Base-by-base conservation (phyloP, 139 green algal species). In the Chlorella sp. region DNA sequence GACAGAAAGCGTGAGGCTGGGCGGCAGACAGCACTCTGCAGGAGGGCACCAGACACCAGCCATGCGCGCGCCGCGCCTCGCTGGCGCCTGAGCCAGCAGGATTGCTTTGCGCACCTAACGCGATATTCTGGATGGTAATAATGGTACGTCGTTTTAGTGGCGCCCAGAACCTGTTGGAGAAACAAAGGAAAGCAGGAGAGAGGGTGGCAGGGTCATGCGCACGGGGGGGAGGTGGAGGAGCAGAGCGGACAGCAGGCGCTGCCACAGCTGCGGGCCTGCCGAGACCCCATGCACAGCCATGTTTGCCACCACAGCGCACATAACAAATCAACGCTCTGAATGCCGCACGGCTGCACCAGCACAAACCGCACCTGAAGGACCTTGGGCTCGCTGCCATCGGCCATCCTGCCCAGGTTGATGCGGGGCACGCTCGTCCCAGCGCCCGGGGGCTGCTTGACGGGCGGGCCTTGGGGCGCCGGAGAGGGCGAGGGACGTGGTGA, bases 61-160 rank as follows among this genome's bases (percentile, higher is more conserved):
- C 64, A 20, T 41, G 20, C 16, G 32, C 3, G 1, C 12, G 13
- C 32, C 23, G 32, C n/a, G 65, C 20, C n/a, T n/a, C n/a, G n/a
- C n/a, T n/a, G n/a, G n/a, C n/a, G n/a, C n/a, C n/a, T n/a, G n/a
- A n/a, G n/a, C n/a, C n/a, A n/a, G n/a, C n/a, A n/a, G n/a, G n/a
- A 4, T 17, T 32, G 25, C 28, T 38, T 2, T 17, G 23, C 21
- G 13, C 34, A 69, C 74, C 74, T 81, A 32, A 81, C 74, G 4
- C 32, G 30, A n/a, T 81, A 81, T 18, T 69, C 55, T 5, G 74
- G 74, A 13, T 55, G 32, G 74, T 81, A 81, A 34, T 56, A 81
- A 25, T 81, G 74, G 25, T 82, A 82, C 4, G 75, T 82, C 0
- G 17, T 55, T 0, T 55, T 9, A 13, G 56, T 25, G 4, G 23